Percentiles rank a stretch among this genome's conserved stretches.
Conservation (phyloP, 805 yeast species). For the Priceomyces fermenticarens region DNA sequence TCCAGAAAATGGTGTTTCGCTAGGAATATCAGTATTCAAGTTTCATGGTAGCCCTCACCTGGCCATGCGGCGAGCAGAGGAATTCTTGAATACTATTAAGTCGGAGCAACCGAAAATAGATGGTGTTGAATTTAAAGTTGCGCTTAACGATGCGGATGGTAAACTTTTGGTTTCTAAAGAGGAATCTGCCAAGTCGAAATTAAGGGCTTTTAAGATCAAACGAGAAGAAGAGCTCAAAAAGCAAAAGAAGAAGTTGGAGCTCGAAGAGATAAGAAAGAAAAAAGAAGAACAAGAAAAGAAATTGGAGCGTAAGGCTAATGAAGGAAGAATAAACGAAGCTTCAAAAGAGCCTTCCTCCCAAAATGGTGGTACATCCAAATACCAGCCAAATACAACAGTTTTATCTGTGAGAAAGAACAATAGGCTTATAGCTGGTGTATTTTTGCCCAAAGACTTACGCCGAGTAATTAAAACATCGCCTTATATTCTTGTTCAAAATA, state of each 20-base stretch:
- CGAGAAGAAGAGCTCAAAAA: conserved; percentile 36
- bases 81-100: conserved; percentile 24
- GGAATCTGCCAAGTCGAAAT: conserved; percentile 28
- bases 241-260: conserved; percentile 12
- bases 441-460: conserved; percentile 48
- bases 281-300: conserved; percentile 15
- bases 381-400: conserved; percentile 33
- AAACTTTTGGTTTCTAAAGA: conserved; percentile 35
- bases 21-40: conserved; percentile 65
- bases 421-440: conserved; percentile 30
- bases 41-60: conserved; percentile 56
- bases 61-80: conserved; percentile 36
- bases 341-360: conserved; percentile 4
- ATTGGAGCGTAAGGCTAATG: background rate
- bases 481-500: conserved; percentile 51
- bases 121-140: conserved; percentile 52
- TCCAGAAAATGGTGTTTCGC: conserved; percentile 72
- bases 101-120: conserved; percentile 42
- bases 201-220: conserved; percentile 21
- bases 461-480: conserved; percentile 56
- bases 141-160: conserved; percentile 46
- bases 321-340: conserved; percentile 9
- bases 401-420: conserved; percentile 28
- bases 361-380: conserved; percentile 4
- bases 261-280: conserved; percentile 12